A percentile compares a stretch with the other conserved stretches of the same genome.
Conservation (phyloP, 2,329 filamentous ascomycete genomes). For the Laburnicola sp. region DNA sequence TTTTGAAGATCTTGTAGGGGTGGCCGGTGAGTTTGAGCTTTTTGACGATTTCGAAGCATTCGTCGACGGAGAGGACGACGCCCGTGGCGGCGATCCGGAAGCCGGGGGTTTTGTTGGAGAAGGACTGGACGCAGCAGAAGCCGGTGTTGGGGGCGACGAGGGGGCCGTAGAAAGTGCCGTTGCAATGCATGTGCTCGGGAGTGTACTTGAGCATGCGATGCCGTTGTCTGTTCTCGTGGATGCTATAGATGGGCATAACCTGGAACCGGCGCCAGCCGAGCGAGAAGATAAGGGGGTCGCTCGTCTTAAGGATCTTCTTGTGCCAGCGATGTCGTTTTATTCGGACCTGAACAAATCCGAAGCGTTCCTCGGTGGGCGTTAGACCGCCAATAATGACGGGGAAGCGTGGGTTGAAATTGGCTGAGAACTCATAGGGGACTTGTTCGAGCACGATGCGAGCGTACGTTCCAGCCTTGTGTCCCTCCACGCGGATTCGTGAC, state of each 20-base stretch:
- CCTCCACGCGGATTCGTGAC: slow-evolving; percentile 83
- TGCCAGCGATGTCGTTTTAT: slow-evolving; percentile 99
- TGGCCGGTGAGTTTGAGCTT: slow-evolving; percentile 95
- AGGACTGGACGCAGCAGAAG: slow-evolving; percentile 89
- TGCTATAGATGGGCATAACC: slow-evolving; percentile 88
- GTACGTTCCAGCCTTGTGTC: slow-evolving; percentile 89
- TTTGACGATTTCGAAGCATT: slow-evolving; percentile 97
- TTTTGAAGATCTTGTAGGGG: slow-evolving; percentile 98
- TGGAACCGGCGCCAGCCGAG: slow-evolving; percentile 97
- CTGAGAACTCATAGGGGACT: slow-evolving; percentile 87
- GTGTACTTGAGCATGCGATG: slow-evolving; percentile 99
- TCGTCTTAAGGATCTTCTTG: slow-evolving; percentile 98
- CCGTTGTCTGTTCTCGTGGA: slow-evolving; percentile 86
- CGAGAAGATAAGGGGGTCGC: slow-evolving; percentile 95
- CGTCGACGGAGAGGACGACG: slow-evolving; percentile 90
- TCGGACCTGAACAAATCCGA: slow-evolving; percentile 91
- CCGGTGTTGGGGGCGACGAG: slow-evolving; percentile 94
- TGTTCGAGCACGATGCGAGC: slow-evolving; percentile 86
- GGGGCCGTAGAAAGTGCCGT: slow-evolving; percentile 92
- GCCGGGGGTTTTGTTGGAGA: slow-evolving; percentile 80
- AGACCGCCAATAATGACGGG: slow-evolving; percentile 92
- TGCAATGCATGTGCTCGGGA: slow-evolving; percentile 99
- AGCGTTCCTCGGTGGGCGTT: slow-evolving; percentile 89
- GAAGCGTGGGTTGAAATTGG: slow-evolving; percentile 76
- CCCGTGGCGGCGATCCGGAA: slow-evolving; percentile 95